Evolutionary conservation across 768 basidiomycete species (phyloP).

Genomic region (Suillus tomentosus): DNA sequence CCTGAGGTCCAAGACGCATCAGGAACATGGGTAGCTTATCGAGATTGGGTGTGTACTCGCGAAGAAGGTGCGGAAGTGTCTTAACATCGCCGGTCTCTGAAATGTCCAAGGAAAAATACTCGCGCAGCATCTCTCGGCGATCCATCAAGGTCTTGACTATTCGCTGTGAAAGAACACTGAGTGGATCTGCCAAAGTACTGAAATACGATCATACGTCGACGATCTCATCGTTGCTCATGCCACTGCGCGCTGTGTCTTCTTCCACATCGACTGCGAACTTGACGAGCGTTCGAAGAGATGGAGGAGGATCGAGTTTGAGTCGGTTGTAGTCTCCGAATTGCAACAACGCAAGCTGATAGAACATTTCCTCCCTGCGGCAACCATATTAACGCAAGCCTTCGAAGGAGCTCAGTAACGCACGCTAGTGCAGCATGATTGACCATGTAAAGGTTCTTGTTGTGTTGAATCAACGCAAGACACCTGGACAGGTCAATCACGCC

Average conservation of each 20-base stretch:
- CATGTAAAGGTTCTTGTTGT: constrained; percentile 86
- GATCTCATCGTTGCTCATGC: constrained; percentile 60
- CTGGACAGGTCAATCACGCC: constrained; percentile 81
- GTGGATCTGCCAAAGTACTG: background rate
- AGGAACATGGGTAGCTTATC: constrained; percentile 88
- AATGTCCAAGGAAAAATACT: constrained; percentile 87
- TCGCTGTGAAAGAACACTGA: constrained; percentile 41
- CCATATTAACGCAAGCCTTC: constrained; percentile 4
- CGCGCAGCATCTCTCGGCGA: constrained; percentile 81
- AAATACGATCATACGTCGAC: constrained; percentile 56
- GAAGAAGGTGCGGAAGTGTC: constrained; percentile 78
- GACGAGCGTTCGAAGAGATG: constrained; percentile 68
- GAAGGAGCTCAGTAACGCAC: constrained; percentile 47
- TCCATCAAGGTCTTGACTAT: constrained; percentile 62
- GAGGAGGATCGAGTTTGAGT: constrained; percentile 82
- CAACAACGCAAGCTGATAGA: constrained; percentile 89
- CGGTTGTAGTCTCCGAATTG: constrained; percentile 86
- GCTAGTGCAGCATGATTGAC: constrained; percentile 83
- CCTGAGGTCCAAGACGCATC: constrained; percentile 92
- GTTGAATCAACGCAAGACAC: constrained; percentile 82
- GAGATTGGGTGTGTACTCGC: constrained; percentile 88
- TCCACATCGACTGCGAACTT: constrained; percentile 78
- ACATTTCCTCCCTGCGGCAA: constrained; percentile 77
- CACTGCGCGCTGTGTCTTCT: constrained; percentile 49
- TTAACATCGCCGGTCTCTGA: constrained; percentile 66